Conservation (phyloP, 2,329 filamentous ascomycete genomes). For the Xylariaceae sp. region DNA sequence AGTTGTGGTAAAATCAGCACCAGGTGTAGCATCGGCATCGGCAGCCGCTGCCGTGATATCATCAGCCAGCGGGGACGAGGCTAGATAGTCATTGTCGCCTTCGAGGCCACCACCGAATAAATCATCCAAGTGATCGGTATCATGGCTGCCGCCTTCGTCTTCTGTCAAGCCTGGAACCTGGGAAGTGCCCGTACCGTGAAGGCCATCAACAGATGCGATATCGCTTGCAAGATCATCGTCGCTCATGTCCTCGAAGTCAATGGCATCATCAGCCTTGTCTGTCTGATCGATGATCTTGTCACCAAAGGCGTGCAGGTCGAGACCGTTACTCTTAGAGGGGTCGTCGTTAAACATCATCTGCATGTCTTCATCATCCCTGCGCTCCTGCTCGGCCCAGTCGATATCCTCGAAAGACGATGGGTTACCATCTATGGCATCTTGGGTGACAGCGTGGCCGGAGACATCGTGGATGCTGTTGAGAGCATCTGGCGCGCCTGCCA, state of each 20-base stretch:
- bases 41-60: slow-evolving; percentile 6
- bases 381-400: slow-evolving; percentile 31
- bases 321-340: slow-evolving; percentile 39
- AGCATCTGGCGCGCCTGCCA: slow-evolving; percentile 16
- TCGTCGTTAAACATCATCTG: slow-evolving; percentile 50
- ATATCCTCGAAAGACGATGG: slow-evolving; percentile 24
- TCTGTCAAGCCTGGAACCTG: slow-evolving; percentile 54
- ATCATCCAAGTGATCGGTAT: slow-evolving; percentile 54
- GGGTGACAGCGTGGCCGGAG: slow-evolving; percentile 25
- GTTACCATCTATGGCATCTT: slow-evolving; percentile 27
- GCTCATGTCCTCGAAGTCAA: slow-evolving; percentile 86
- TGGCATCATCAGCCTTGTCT: slow-evolving; percentile 86
- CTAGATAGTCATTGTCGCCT: slow-evolving; percentile 39
- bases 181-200: slow-evolving; percentile 37
- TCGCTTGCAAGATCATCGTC: slow-evolving; percentile 87
- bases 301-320: slow-evolving; percentile 36
- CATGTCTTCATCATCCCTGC: slow-evolving; percentile 36
- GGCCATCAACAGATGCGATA: slow-evolving; percentile 36
- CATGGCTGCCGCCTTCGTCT: slow-evolving; percentile 57
- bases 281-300: slow-evolving; percentile 54
- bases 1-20: too few species aligned
- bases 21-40: neutral
- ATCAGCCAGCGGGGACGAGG: slow-evolving; percentile 44
- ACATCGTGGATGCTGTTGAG: slow-evolving; percentile 12
- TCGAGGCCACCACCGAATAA: slow-evolving; percentile 61